Evolutionary conservation across 2,329 filamentous ascomycete species (phyloP), one percentile per base, ranked within the genome.

Genomic region (Fusarium nodosum): DNA sequence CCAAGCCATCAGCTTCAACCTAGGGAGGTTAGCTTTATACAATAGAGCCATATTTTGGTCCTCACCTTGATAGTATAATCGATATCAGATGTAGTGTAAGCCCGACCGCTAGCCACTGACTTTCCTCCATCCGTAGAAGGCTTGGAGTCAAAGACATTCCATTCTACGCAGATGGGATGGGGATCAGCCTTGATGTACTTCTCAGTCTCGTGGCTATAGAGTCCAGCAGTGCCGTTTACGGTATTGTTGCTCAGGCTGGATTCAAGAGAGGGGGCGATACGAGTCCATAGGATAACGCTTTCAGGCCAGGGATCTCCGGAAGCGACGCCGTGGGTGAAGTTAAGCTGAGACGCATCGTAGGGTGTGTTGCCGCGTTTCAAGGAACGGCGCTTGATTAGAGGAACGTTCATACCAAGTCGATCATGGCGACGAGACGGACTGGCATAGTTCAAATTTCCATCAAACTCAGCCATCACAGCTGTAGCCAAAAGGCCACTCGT

Each of bases 31-130:
- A 58, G 39, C 20, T 8, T 16, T 9, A 11, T 2, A 4, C 8
- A 6, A 13, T 11, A 2, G 7, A 2, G 11, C 2, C 0, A 1
- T 6, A 2, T 2, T 28, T 30, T 2, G 7, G 7, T 1, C 4
- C 61, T 52, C 75, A 88, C 88, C 83, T 93, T 93, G 63, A 93
- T 82, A 0, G 91, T 93, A 75, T 90, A 94, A 75, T 94, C 91
- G 48, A 93, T 87, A 75, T 93, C 91, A 1, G 87, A 91, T 36
- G 86, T 91, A 0, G 91, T 93, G 74, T 89, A 92, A 1, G 85
- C 89, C 36, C 79, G 85, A 7, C 91, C 91, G 2, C 80, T 81
- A 52, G 85, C 82, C 3, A 87, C 86, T 10, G 87, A 79, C 3
- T 81, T 39, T 20, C 22, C 52, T n/a, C 56, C 5, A 18, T 22